phyloP scores from a whole-genome alignment of 306 rosid species.

The Quercus engelmannii region DNA sequence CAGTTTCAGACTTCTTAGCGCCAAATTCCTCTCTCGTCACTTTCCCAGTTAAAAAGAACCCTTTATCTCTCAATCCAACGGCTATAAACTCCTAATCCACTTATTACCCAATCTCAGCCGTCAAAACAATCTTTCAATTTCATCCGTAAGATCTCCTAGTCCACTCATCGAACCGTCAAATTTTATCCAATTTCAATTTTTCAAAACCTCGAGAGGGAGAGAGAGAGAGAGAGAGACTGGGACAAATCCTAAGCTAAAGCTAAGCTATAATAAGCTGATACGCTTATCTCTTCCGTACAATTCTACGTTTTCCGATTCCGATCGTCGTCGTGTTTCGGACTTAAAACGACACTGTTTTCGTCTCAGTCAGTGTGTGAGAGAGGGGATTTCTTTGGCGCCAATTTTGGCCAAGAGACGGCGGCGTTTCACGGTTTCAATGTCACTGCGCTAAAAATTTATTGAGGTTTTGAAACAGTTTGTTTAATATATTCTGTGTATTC shows the following conservation, averaged over 20 bases:
- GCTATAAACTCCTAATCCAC: neutral
- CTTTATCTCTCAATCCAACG: constrained; percentile 35
- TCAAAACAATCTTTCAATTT: constrained; percentile 1
- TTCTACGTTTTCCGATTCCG: neutral
- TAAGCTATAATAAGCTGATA: neutral
- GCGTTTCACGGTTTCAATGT: neutral
- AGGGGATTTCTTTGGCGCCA: neutral
- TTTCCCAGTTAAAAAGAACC: constrained; percentile 10
- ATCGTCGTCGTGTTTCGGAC: neutral
- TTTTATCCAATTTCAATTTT: constrained; percentile 44
- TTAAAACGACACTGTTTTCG: neutral
- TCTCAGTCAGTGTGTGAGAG: neutral
- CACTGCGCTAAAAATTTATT: neutral
- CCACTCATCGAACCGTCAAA: constrained; percentile 25
- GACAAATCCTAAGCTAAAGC: neutral
- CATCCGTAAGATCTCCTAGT: neutral
- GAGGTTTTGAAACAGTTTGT: neutral
- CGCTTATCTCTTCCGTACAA: neutral
- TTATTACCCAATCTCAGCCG: constrained; percentile 15
- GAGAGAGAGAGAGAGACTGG: neutral
- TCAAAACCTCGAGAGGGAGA: constrained; percentile 47
- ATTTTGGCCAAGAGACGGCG: constrained; percentile 1
- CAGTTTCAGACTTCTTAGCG: constrained; percentile 46
- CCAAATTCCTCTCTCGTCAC: constrained; percentile 48
- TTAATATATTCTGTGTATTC: neutral